A percentile compares a stretch with the other conserved stretches of the same genome.
Conservation (phyloP, 2,329 filamentous ascomycete genomes). For the Ceratocystis smalleyi region DNA sequence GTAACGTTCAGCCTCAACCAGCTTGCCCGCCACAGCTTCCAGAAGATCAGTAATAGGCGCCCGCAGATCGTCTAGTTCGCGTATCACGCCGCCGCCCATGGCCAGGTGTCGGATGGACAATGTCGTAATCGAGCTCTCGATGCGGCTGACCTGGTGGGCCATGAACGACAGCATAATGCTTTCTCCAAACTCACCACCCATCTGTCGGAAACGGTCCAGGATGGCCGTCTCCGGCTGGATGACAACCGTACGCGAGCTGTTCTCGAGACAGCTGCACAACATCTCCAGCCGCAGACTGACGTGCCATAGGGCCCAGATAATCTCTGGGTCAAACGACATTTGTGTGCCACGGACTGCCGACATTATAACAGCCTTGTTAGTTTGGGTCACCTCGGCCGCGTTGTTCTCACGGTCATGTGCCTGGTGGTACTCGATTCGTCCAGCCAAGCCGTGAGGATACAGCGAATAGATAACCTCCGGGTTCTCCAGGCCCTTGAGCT, state of each 20-base stretch:
- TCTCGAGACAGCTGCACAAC: conserved; percentile 79
- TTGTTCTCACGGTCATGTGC: conserved; percentile 20
- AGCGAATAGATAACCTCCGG: conserved; percentile 91
- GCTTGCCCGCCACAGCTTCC: conserved; percentile 41
- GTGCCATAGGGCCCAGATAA: conserved; percentile 80
- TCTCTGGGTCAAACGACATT: conserved; percentile 62
- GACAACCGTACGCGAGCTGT: conserved; percentile 25
- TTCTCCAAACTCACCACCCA: conserved; percentile 77
- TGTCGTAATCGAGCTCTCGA: conserved; percentile 66
- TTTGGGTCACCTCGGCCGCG: conserved; percentile 34
- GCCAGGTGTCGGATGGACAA: conserved; percentile 67
- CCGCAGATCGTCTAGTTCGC: conserved; percentile 54
- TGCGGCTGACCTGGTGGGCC: conserved; percentile 86
- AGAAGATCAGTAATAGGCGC: conserved; percentile 64
- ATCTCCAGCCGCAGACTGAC: conserved; percentile 81
- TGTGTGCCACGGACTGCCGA: conserved; percentile 41
- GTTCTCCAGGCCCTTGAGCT: conserved; percentile 93
- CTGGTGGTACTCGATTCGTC: conserved; percentile 56
- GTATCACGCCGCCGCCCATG: conserved; percentile 46
- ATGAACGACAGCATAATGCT: conserved; percentile 75
- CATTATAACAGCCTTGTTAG: conserved; percentile 27
- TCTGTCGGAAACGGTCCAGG: conserved; percentile 49
- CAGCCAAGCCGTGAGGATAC: conserved; percentile 77
- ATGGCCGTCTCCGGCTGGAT: conserved; percentile 69
- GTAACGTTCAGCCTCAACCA: conserved; percentile 49